Evolutionary conservation across 2,329 filamentous ascomycete genomes (phyloP), one percentile per base, ranked within the genome.

Genomic region (Botrytis cinerea): DNA sequence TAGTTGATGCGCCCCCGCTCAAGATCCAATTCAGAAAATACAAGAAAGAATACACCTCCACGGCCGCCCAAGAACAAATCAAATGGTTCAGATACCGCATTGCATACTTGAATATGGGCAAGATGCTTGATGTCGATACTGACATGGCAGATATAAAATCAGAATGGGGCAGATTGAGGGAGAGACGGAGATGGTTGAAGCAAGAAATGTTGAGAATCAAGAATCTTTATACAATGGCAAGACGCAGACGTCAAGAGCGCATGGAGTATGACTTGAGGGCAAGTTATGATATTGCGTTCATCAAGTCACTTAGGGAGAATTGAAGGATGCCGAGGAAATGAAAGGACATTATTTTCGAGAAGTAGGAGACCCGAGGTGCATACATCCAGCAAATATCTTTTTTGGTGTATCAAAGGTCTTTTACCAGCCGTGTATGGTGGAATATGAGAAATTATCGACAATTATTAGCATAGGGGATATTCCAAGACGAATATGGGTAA

Each of bases 171-270:
- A 25, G 32, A 10, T 40, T 72, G 10, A 38, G 7, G 40, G 45
- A 68, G 22, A 72, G 63, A 69, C 71, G 64, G 16, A 48, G 45
- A 68, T 69, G 71, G 71, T 28, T 69, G 40, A 67, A 20, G 48
- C n/a, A 20, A 35, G 71, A 72, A 51, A 54, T 72, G 63, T 28
- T 25, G 62, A 51, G 20, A 28, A 72, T 69, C 51, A 67, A 68
- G 38, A 45, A n/a, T 16, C 7, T 48, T 5, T 25, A 59, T n/a
- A 28, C 25, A 45, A 28, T 22, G 22, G 40, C 59, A n/a, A 68
- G 63, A 60, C 12, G 16, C 6, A 16, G 14, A 59, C 46, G 51
- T 59, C 62, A 67, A 57, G 70, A 68, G 46, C 28, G 38, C 35
- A 20, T 45, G 2, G 16, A 32, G 22, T 59, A n/a, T 28, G 16